Evolutionary conservation across 2,329 filamentous ascomycete genomes (phyloP).

Genomic region (Epichloe coenophiala): DNA sequence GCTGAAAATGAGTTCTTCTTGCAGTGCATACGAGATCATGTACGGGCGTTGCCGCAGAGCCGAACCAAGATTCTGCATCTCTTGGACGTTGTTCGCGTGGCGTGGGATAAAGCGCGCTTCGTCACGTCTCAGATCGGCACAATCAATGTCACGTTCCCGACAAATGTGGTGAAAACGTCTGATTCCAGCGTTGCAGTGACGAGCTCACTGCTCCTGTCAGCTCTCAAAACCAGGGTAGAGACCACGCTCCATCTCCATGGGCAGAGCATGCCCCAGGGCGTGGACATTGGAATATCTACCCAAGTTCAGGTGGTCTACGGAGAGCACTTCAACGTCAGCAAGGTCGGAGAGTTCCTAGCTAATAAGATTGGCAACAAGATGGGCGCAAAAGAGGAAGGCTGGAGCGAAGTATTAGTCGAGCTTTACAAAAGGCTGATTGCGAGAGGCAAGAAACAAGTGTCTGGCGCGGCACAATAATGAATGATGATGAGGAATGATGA

Average conservation of each 20-base stretch:
- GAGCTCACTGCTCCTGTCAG: slow-evolving; percentile 47
- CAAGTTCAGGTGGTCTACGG: slow-evolving; percentile 59
- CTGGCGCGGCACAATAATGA: slow-evolving; percentile 13
- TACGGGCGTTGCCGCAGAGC: slow-evolving; percentile 47
- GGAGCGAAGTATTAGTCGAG: slow-evolving; percentile 43
- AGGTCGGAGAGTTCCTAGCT: slow-evolving; percentile 58
- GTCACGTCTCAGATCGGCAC: slow-evolving; percentile 48
- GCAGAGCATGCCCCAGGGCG: slow-evolving; percentile 29
- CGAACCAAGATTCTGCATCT: slow-evolving; percentile 43
- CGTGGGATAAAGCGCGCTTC: slow-evolving; percentile 51
- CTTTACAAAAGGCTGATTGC: slow-evolving; percentile 41
- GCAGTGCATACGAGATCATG: slow-evolving; percentile 54
- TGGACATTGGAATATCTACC: slow-evolving; percentile 40
- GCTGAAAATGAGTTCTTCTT: slow-evolving; percentile 64
- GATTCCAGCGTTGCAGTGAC: slow-evolving; percentile 53
- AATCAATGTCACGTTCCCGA: slow-evolving; percentile 52
- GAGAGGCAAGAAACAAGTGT: slow-evolving; percentile 34
- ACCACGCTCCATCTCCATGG: slow-evolving; percentile 43
- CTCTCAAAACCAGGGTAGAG: slow-evolving; percentile 56
- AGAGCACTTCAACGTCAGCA: slow-evolving; percentile 61
- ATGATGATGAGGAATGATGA: slow-evolving; percentile 13
- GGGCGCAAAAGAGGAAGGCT: slow-evolving; percentile 25
- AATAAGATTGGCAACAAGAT: slow-evolving; percentile 34
- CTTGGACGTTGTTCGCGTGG: slow-evolving; percentile 42
- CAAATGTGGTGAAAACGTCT: slow-evolving; percentile 46